Evolutionary conservation across 345 rosid genomes (phyloP), one percentile per base, ranked within the genome.

Genomic region (Eucalyptus virginea): DNA sequence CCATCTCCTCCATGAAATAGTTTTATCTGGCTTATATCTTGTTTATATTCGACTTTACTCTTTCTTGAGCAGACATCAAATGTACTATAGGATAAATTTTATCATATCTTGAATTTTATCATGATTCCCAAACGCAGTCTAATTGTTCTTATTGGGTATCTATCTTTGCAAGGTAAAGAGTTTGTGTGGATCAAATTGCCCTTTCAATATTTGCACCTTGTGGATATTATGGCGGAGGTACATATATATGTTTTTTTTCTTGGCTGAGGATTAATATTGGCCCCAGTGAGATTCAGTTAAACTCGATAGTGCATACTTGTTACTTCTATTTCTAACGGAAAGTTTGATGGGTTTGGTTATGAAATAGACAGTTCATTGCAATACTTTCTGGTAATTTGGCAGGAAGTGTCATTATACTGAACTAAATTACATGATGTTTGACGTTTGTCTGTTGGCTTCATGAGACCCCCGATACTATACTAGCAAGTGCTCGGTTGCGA

Each of bases 91-190:
- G 11, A 21, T 52, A 21, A 52, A 52, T 52, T 52, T 8, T 52
- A 52, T 52, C 58, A 8, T 52, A 8, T 52, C 10, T 0, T 8
- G 0, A 3, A 52, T 8, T 52, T 52, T 52, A 52, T 52, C 58
- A 0, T 0, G 0, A 52, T 52, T 52, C 2, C 2, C 5, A 52
- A 52, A 21, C 0, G 0, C 11, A 10, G 0, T 19, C 13, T 56
- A 56, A 56, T 56, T 56, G 14, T 56, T 56, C 62, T 56, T 56
- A 56, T 56, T 24, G 3, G 62, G 2, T 26, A 56, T 56, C 0
- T 24, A 0, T 56, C 62, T 14, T 56, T 56, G 24, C 6, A 6
- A 0, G 6, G 62, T 24, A 56, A 56, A 56, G 30, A 26, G 62
- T 56, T 24, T 56, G 62, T 56, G 13, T 1, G 3, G 30, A 56